These are phyloP conservation scores for Plenodomus lindquistii DNA, from an alignment of 2,329 filamentous ascomycete species.

Conservation along the genomic window DNA sequence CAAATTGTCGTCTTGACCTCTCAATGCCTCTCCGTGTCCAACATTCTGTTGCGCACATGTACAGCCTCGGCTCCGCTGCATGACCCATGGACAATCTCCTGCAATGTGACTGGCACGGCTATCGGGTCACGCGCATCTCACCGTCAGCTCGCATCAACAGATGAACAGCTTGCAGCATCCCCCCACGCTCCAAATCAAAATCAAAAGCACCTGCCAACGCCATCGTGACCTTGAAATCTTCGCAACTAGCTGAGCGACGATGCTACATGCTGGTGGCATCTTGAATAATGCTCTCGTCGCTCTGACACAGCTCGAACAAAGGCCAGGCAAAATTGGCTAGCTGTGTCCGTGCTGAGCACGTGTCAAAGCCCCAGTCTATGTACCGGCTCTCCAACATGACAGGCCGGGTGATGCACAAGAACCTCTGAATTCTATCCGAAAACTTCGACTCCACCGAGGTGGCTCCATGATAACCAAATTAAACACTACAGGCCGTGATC, in stretches of 20 bases:
- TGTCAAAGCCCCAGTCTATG: not conserved
- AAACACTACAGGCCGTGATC: slow-evolving; percentile 2
- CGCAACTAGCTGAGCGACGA: not conserved
- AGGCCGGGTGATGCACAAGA: not conserved
- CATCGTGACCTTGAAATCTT: slow-evolving; percentile 6
- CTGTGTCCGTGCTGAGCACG: not conserved
- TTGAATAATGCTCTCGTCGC: not conserved
- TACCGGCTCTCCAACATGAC: not conserved
- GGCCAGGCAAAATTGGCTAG: not conserved
- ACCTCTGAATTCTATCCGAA: not conserved
- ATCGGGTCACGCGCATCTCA: slow-evolving; percentile 11
- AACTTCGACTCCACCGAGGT: not conserved
- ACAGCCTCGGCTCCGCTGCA: not conserved
- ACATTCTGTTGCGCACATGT: slow-evolving; percentile 8
- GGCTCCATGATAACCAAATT: not conserved
- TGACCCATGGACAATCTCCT: slow-evolving; percentile 3
- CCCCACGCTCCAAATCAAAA: not conserved
- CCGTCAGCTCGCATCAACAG: slow-evolving; percentile 8
- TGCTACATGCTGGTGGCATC: not conserved
- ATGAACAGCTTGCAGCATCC: slow-evolving; percentile 2
- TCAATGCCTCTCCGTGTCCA: slow-evolving; percentile 15
- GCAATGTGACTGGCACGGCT: slow-evolving; percentile 24
- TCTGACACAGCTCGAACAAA: no score
- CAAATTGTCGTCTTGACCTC: not conserved
- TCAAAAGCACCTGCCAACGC: slow-evolving; percentile 1